phyloP scores from a whole-genome alignment of 257 asterid genomes.

The Datura wrightii region DNA sequence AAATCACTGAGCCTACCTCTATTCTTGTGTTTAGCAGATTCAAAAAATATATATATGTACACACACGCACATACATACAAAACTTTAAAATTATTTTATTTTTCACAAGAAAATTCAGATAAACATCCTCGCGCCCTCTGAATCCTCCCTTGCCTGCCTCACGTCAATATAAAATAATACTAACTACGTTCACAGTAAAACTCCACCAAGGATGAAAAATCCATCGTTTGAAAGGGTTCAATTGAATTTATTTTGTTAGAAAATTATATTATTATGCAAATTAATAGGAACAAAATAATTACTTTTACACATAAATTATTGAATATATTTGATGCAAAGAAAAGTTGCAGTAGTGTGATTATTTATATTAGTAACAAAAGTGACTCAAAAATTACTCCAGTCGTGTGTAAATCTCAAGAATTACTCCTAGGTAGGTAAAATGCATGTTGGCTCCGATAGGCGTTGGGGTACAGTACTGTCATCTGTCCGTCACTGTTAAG shows the following conservation, averaged over 20 bases:
- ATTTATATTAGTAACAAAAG: background rate
- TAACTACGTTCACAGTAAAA: no score
- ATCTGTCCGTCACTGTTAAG: constrained; percentile 26
- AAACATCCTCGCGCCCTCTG: no score
- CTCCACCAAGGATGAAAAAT: no score
- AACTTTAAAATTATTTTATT: no score
- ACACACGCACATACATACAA: no score
- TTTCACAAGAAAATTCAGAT: no score
- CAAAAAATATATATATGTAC: background rate
- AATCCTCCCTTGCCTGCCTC: no score
- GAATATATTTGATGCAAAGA: background rate
- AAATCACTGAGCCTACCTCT: background rate
- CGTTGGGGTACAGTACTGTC: constrained; percentile 25
- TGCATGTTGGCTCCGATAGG: no score
- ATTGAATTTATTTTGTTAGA: background rate
- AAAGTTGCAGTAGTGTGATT: background rate
- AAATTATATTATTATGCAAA: background rate
- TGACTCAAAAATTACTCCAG: background rate
- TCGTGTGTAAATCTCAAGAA: background rate
- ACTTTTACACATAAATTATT: background rate
- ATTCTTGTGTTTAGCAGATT: background rate
- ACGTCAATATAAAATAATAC: no score
- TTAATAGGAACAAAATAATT: background rate
- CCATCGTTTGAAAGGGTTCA: background rate
- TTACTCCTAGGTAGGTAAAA: background rate